A percentile compares a stretch with the other conserved stretches of the same genome.
These are phyloP conservation scores for Boletellus deceptivus DNA, from an alignment of 1,284 basidiomycete species.

Conservation along the genomic window DNA sequence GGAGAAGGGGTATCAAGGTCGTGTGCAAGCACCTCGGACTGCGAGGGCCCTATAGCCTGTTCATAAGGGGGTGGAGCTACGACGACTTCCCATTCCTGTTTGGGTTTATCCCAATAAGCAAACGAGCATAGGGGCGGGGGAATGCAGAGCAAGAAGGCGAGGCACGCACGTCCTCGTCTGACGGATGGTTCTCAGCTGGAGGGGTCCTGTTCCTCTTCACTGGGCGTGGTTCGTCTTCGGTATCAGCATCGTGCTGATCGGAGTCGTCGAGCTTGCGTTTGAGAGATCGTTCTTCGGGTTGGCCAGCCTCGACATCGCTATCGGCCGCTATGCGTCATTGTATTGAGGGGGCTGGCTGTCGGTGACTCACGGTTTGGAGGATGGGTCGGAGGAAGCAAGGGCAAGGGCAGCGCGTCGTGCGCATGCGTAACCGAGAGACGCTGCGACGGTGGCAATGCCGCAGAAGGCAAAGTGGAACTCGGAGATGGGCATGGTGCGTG, in stretches of 20 bases:
- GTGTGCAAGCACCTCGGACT: conserved; percentile 8
- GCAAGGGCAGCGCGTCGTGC: conserved; percentile 38
- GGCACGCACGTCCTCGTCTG: conserved; percentile 30
- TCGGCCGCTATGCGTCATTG: conserved; percentile 31
- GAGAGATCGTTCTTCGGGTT: conserved; percentile 33
- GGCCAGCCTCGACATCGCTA: conserved; percentile 31
- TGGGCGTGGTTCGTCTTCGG: conserved; percentile 33
- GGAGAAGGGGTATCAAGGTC: conserved; percentile 7
- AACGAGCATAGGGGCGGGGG: conserved; percentile 2
- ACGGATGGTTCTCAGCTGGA: conserved; percentile 33
- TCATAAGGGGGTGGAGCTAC: conserved; percentile 32
- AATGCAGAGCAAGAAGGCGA: neutral
- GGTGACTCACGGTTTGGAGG: conserved; percentile 31
- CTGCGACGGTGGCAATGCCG: conserved; percentile 56
- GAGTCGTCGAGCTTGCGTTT: conserved; percentile 43
- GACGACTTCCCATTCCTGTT: conserved; percentile 34
- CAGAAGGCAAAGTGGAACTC: conserved; percentile 49
- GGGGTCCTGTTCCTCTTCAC: conserved; percentile 52
- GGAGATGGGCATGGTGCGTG: conserved; percentile 27
- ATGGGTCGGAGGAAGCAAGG: conserved; percentile 15
- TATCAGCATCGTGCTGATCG: conserved; percentile 27
- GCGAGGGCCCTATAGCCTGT: conserved; percentile 15
- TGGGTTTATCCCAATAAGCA: conserved; percentile 24
- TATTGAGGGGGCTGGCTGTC: conserved; percentile 31
- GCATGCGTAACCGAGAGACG: conserved; percentile 55